Evolutionary conservation across 2,329 filamentous ascomycete genomes (phyloP), one percentile per base, ranked within the genome.

Genomic region (Tolypocladium sp.): DNA sequence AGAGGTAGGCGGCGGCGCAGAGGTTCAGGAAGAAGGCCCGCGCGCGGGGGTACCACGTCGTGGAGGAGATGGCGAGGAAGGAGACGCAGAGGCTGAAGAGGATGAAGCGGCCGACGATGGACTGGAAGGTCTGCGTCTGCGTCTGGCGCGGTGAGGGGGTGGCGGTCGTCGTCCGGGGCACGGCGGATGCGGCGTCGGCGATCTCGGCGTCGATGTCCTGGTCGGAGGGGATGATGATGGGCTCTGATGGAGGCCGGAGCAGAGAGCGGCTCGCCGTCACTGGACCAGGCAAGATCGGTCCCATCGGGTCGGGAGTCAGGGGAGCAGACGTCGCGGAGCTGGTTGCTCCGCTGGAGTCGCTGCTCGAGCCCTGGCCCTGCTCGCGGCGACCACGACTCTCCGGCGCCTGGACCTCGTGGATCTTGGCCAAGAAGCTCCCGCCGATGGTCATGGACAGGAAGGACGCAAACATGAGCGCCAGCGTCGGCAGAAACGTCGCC

Each of bases 1-100:
- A 96, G 52, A 97, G 83, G 70, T 97, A 97, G 57, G 82, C 64
- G 66, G 93, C 85, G 2, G 84, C 81, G 27, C 96, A 76, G 3
- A 80, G 63, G 69, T 92, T 84, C 66, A 84, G 76, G 69, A 87
- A 87, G 56, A 76, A 68, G 30, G 79, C 75, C 41, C 85, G 83
- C 49, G 82, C 69, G 9, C 73, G 70, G 1, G 81, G 77, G 57
- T 84, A 81, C 84, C 85, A 88, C 2, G 83, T 82, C 22, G 78
- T 77, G 8, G 85, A 85, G 15, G 82, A 82, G 40, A 86, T 76
- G 53, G 80, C 79, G 30, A 88, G 69, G 66, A 88, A 83, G 58
- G 84, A 76, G 57, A 87, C 70, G 55, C 79, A 74, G 9, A 83
- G 76, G 27, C 83, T 79, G 40, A 79, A 64, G 63, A 88, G 73